Evolutionary conservation across 2,329 filamentous ascomycete genomes (phyloP).

Genomic region (Fusarium sp.): DNA sequence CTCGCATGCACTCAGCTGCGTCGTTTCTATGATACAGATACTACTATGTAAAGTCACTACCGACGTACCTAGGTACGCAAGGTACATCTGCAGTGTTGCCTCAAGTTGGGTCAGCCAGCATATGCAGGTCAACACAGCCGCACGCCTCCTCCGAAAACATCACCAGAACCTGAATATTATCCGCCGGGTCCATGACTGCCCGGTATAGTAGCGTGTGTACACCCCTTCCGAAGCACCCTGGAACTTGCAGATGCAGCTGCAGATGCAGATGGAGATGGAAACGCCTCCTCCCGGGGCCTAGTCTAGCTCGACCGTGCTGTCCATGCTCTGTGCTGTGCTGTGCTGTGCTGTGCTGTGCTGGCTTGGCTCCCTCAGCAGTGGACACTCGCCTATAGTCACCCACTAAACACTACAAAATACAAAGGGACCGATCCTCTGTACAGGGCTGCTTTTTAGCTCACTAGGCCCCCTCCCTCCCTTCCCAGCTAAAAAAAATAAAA

Average conservation of each 20-base stretch:
- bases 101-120: slow-evolving; percentile 31
- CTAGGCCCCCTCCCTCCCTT: slow-evolving; percentile 7
- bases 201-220: background rate
- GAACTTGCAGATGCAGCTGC: slow-evolving; percentile 35
- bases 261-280: slow-evolving; percentile 8
- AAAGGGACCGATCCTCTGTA: slow-evolving; percentile 9
- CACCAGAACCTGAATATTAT: background rate
- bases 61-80: slow-evolving; percentile 9
- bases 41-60: too few species aligned
- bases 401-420: slow-evolving; percentile 31
- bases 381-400: slow-evolving; percentile 35
- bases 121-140: slow-evolving; percentile 41
- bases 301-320: background rate
- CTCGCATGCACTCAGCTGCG: slow-evolving; percentile 21
- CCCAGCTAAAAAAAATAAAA: slow-evolving; percentile 5
- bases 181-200: too few species aligned
- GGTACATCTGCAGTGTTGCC: slow-evolving; percentile 21
- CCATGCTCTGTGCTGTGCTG: background rate
- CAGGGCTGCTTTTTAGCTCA: slow-evolving; percentile 36
- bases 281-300: slow-evolving; percentile 7
- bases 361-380: slow-evolving; percentile 43
- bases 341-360: slow-evolving; percentile 17
- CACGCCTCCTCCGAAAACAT: slow-evolving; percentile 37
- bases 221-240: slow-evolving; percentile 30
- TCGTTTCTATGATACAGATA: background rate